Evolutionary conservation across 306 rosid genomes (phyloP), one percentile per base, ranked within the genome.

Genomic region (Castanospermum australe): DNA sequence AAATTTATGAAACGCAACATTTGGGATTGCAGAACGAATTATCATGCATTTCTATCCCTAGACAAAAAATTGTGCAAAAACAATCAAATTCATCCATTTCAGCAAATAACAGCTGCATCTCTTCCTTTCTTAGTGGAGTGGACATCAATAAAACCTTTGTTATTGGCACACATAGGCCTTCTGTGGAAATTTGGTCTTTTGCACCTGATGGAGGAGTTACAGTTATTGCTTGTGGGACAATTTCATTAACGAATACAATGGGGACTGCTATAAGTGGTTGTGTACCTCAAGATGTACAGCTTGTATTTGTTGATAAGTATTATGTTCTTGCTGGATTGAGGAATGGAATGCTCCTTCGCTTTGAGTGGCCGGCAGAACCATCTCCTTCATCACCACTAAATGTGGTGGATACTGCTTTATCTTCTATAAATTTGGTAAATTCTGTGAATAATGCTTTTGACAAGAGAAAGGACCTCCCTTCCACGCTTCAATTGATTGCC

Each of bases 291-390:
- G 99, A 92, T 79, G 99, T 92, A 72, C 84, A 90, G 77, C 97
- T 94, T 82, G 97, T 94, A 73, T 87, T 62, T 71, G 95, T 88
- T 79, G 97, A 89, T 67, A 88, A 86, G 82, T 84, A 82, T 68
- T 94, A 94, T 86, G 81, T 94, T 71, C 92, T 94, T 73, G 88
- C 93, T 67, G 99, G 99, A 55, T 85, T 94, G 86, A 88, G 97
- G 91, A 94, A 92, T 81, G 99, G 97, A 66, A 91, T 94, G 97
- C 86, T 94, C 60, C 97, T 94, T 82, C 93, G 99, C 45, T 94
- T 94, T 77, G 97, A 92, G 80, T 94, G 96, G 95, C 97, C 97
- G 6, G 85, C 80, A 32, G 89, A 85, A 52, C 75, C 62, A 38
- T 84, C 91, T 67, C 70, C 81, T 69, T 81, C 90, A n/a, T 71